Conservation (phyloP, 2,329 filamentous ascomycete genomes). For the Colletotrichum graminicola region DNA sequence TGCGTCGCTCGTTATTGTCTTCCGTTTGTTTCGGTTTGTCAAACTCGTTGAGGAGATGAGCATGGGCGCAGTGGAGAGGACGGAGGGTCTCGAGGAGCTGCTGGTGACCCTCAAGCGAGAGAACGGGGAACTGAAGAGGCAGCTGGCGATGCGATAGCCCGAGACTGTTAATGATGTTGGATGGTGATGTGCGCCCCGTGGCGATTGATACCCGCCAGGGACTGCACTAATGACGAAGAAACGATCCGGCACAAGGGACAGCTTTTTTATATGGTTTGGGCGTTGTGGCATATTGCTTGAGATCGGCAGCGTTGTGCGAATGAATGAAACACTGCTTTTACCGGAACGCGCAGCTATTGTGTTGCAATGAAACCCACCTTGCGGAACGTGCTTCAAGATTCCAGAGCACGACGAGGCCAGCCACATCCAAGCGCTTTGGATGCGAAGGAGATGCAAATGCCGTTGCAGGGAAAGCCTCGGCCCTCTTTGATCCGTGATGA, state of each 20-base stretch:
- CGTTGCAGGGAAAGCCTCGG: not conserved
- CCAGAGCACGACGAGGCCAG: not conserved
- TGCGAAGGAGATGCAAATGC: not conserved
- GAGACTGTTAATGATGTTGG: not conserved
- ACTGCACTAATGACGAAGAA: constrained; percentile 29
- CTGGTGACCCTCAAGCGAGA: constrained; percentile 66
- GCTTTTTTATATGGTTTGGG: constrained; percentile 9
- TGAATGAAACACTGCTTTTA: constrained; percentile 7
- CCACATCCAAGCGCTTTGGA: not conserved
- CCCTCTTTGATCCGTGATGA: not conserved
- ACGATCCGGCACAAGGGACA: constrained; percentile 11
- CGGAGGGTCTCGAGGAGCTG: constrained; percentile 67
- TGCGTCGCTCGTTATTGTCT: constrained; percentile 73
- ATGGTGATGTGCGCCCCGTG: constrained; percentile 8
- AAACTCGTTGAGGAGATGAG: constrained; percentile 79
- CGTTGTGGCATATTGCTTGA: constrained; percentile 22
- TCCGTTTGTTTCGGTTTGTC: constrained; percentile 77
- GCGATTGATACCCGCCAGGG: not conserved
- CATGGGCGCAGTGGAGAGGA: constrained; percentile 71
- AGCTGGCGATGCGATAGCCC: constrained; percentile 35
- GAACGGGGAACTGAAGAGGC: constrained; percentile 51
- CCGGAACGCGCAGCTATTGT: not conserved
- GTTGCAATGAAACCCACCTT: not conserved
- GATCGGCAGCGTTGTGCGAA: not conserved
- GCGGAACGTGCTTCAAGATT: not conserved